phyloP scores from a whole-genome alignment of 768 basidiomycete genomes.

The Boletus subcaerulescens region DNA sequence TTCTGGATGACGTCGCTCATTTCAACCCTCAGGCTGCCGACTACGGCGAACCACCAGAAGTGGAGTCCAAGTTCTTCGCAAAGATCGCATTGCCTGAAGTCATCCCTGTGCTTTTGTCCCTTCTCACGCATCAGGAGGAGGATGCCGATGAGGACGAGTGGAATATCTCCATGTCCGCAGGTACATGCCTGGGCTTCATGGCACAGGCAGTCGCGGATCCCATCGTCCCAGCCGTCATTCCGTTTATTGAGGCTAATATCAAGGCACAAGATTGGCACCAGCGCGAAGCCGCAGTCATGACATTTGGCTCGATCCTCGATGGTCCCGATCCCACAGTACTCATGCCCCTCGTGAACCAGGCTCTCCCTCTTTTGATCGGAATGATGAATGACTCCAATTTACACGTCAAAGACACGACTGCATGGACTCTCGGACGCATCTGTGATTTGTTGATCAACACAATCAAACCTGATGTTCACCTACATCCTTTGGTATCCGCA shows the following conservation, averaged over 20 bases:
- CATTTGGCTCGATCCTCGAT: conserved; percentile 96
- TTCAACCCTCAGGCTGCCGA: conserved; percentile 65
- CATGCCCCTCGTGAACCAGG: conserved; percentile 89
- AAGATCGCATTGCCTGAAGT: conserved; percentile 95
- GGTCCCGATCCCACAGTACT: conserved; percentile 89
- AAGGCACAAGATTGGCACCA: conserved; percentile 89
- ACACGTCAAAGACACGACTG: conserved; percentile 94
- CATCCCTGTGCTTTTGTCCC: conserved; percentile 82
- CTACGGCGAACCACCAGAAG: conserved; percentile 83
- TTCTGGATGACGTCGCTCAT: conserved; percentile 1
- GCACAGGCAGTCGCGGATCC: conserved; percentile 88
- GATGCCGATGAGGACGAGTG: conserved; percentile 98
- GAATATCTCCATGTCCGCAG: conserved; percentile 97
- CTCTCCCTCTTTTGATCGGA: conserved; percentile 87
- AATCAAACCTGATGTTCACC: conserved; percentile 87
- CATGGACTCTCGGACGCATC: conserved; percentile 96
- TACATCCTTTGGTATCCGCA: conserved; percentile 78
- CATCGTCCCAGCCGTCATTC: conserved; percentile 90
- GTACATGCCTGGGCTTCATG: conserved; percentile 84
- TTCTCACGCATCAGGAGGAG: conserved; percentile 92
- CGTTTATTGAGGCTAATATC: conserved; percentile 97
- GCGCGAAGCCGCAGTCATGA: conserved; percentile 97
- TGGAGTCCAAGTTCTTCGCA: conserved; percentile 87
- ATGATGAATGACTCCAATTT: conserved; percentile 89
- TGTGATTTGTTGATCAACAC: conserved; percentile 83